Conservation (phyloP, 768 basidiomycete genomes). For the Sarcomyxa edulis region DNA sequence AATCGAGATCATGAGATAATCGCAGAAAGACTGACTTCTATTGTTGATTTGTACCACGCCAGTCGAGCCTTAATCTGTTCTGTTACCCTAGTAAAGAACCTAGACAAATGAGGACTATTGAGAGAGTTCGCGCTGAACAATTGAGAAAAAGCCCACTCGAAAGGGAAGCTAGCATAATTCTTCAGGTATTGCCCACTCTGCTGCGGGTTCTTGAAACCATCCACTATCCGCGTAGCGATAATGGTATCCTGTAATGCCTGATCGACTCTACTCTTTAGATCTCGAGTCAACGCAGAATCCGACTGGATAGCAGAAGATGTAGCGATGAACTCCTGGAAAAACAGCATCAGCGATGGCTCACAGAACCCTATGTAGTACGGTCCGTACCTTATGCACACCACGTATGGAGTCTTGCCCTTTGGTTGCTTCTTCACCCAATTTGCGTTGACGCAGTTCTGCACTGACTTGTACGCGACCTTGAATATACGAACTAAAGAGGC, state of each 20-base stretch:
- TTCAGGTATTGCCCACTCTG: constrained; percentile 66
- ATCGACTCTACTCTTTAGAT: constrained; percentile 71
- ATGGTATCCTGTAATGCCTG: constrained; percentile 80
- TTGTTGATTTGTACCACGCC: constrained; percentile 75
- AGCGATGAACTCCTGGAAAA: constrained; percentile 58
- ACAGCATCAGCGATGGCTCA: constrained; percentile 3
- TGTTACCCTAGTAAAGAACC: constrained; percentile 70
- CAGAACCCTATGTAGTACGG: neutral
- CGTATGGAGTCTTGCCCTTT: constrained; percentile 70
- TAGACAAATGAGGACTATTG: constrained; percentile 16
- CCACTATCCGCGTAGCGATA: constrained; percentile 68
- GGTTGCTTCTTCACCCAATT: constrained; percentile 67
- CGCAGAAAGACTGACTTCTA: constrained; percentile 47
- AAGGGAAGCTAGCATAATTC: constrained; percentile 75
- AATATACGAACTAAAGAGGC: constrained; percentile 48
- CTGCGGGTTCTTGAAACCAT: constrained; percentile 74
- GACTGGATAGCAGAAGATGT: constrained; percentile 57
- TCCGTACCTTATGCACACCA: constrained; percentile 56
- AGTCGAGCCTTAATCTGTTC: constrained; percentile 68
- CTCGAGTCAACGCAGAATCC: constrained; percentile 61
- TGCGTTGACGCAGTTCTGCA: constrained; percentile 71
- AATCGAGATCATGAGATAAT: neutral
- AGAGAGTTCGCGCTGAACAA: neutral
- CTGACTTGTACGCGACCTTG: constrained; percentile 78
- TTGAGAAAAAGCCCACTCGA: constrained; percentile 50